These are phyloP conservation scores for Ciborinia camelliae DNA, from an alignment of 2,329 filamentous ascomycete species.

Conservation along the genomic window DNA sequence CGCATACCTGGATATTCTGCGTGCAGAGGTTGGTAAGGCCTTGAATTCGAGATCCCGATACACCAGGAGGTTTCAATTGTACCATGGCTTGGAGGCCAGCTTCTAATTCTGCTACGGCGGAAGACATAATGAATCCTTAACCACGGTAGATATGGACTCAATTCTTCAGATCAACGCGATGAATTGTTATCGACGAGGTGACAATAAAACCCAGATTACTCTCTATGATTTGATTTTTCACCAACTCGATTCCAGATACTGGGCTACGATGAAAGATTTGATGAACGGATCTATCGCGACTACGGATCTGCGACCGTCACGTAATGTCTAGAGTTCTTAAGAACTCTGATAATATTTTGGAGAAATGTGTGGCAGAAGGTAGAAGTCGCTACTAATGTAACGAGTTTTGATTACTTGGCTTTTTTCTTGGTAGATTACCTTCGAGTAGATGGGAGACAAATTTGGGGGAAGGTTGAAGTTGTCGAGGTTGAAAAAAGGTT, in stretches of 20 bases:
- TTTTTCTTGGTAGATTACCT: constrained; percentile 12
- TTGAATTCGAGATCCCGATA: constrained; percentile 88
- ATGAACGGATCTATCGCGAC: constrained; percentile 20
- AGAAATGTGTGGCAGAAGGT: constrained; percentile 7
- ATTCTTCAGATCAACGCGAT: constrained; percentile 21
- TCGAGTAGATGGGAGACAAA: constrained; percentile 4
- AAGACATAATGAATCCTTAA: constrained; percentile 56
- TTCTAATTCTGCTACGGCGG: constrained; percentile 88
- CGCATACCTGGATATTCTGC: constrained; percentile 80
- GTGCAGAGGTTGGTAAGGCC: constrained; percentile 85
- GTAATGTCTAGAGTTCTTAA: constrained; percentile 14
- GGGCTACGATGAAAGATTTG: constrained; percentile 21
- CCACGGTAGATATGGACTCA: constrained; percentile 2
- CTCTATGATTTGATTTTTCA: constrained; percentile 19
- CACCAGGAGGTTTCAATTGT: constrained; percentile 84
- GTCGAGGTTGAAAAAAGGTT: constrained; percentile 10
- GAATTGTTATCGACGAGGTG: constrained; percentile 10
- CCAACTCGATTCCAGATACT: constrained; percentile 18
- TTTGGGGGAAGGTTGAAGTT: background rate
- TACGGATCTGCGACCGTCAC: constrained; percentile 21
- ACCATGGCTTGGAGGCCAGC: constrained; percentile 88
- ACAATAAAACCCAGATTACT: constrained; percentile 20
- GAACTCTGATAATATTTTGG: constrained; percentile 1
- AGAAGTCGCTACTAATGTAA: constrained; percentile 13
- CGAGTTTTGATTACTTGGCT: constrained; percentile 11